Evolutionary conservation across 805 yeast genomes (phyloP), one percentile per base, ranked within the genome.

Genomic region (Starmerella bombi): DNA sequence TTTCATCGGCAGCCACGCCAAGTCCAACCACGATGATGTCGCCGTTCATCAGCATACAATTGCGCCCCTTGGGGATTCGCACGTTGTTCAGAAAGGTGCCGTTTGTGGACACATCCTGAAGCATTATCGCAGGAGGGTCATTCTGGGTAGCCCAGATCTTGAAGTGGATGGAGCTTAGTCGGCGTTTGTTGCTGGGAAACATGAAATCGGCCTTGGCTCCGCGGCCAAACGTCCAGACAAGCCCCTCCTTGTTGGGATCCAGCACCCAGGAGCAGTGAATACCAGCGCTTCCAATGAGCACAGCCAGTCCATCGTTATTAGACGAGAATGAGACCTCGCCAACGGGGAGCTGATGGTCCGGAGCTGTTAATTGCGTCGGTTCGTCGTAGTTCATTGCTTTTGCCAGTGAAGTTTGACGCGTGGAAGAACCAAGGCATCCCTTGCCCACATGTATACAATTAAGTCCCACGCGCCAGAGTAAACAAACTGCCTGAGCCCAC

Each of bases 11-110:
- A 1, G 79, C 69, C 1, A 86, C 80, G 4, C 97, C 97, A 15
- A 76, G 66, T 0, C 97, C 98, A 0, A 91, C 81, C 1, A 86
- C 72, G 29, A 91, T 79, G 55, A 84, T 94, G 60, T 91, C 99
- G 4, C 97, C 97, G 56, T 84, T 94, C 33, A 77, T 75, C 29
- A 91, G 60, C 41, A 88, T 73, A 57, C 82, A 83, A 53, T 83
- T 82, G 36, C 79, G 74, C 17, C 80, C 80, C 54, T 78, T 80
- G 19, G 77, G 82, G 16, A 88, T 59, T 38, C 83, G 67, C 29
- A 69, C 69, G 25, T 77, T 77, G 62, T 88, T 91, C 36, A 88
- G 62, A 66, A 74, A 80, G 0, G 98, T 91, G 6, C 98, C 98
- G 62, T 91, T 91, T 2, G 97, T 88, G 1, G 94, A 80, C 2